Percentiles rank a stretch among this genome's conserved stretches.
Evolutionary conservation across 1,284 basidiomycete genomes (phyloP).

Genomic region (Boletus mariae): DNA sequence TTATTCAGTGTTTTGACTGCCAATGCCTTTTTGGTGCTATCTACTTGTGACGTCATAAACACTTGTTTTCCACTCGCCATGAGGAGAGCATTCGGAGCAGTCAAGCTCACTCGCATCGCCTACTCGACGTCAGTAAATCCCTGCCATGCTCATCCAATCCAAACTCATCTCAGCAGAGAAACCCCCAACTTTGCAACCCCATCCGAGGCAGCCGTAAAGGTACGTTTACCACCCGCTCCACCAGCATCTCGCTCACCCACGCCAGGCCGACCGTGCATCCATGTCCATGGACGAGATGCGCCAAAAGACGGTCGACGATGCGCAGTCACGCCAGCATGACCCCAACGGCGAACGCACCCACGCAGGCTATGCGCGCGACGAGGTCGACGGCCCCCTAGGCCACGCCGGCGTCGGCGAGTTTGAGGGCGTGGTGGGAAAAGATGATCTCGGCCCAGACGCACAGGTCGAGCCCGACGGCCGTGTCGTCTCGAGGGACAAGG

Average conservation of each 20-base stretch:
- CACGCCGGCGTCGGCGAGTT: slow-evolving; percentile 33
- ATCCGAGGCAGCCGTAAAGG: slow-evolving; percentile 69
- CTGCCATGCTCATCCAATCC: no score
- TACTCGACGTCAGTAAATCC: slow-evolving; percentile 1
- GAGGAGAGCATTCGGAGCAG: background rate
- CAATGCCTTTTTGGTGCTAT: no score
- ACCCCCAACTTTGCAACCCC: no score
- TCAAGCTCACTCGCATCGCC: background rate
- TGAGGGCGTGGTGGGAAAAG: slow-evolving; percentile 29
- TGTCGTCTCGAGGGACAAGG: background rate
- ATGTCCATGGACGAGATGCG: slow-evolving; percentile 32
- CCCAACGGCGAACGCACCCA: slow-evolving; percentile 34
- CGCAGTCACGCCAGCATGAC: slow-evolving; percentile 36
- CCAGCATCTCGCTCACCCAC: slow-evolving; percentile 4
- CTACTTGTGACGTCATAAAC: no score
- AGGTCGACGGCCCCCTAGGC: slow-evolving; percentile 43
- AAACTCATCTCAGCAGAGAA: no score
- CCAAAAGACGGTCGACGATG: slow-evolving; percentile 38
- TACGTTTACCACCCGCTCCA: slow-evolving; percentile 21
- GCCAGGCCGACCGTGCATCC: slow-evolving; percentile 22
- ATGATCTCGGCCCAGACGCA: slow-evolving; percentile 29
- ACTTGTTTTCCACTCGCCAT: no score
- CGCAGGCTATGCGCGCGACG: slow-evolving; percentile 38
- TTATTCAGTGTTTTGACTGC: no score
- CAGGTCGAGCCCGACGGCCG: slow-evolving; percentile 25